Evolutionary conservation across 164 flowering plant species (phyloP), one percentile per base, ranked within the genome.

Genomic region (Aristolochia fimbriata): DNA sequence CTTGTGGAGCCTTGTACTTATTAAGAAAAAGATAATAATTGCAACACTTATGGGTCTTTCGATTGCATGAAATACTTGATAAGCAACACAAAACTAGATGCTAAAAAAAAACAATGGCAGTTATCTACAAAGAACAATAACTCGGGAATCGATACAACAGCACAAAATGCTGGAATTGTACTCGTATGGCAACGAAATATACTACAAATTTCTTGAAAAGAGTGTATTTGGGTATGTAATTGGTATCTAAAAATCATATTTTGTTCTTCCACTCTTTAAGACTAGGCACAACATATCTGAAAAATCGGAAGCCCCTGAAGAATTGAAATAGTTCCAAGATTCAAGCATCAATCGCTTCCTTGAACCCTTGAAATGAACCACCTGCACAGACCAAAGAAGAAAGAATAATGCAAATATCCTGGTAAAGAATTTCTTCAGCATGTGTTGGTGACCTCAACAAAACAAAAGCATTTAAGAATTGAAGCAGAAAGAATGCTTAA

Each of bases 291-390:
- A 63, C 87, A 83, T 88, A 71, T 88, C 88, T 3, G 86, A 70
- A 47, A 85, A 74, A 68, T 78, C 69, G 51, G 78, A 61, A 46
- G 82, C 55, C 2, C 76, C 15, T 1, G 74, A 76, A 13, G 84
- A 81, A 22, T 55, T 76, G 71, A 70, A 86, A 71, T 79, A 90
- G 69, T 86, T 85, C 97, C 95, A 93, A 57, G 99, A 73, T 73
- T 93, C 92, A 14, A 93, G 87, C 99, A 93, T 93, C 47, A 93
- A 81, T 51, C 99, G 88, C 72, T 93, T 93, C 76, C 97, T 83
- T 61, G 97, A 90, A 67, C 96, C 97, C 76, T 93, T 93, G 70
- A 93, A 93, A 78, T 93, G 99, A 69, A 93, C 87, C 24, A 93
- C 91, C 97, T 92, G 80, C 23, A 61, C 31, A 41, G 17, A 53